Conservation (phyloP, 768 basidiomycete genomes). For the Termitomyces sp. region DNA sequence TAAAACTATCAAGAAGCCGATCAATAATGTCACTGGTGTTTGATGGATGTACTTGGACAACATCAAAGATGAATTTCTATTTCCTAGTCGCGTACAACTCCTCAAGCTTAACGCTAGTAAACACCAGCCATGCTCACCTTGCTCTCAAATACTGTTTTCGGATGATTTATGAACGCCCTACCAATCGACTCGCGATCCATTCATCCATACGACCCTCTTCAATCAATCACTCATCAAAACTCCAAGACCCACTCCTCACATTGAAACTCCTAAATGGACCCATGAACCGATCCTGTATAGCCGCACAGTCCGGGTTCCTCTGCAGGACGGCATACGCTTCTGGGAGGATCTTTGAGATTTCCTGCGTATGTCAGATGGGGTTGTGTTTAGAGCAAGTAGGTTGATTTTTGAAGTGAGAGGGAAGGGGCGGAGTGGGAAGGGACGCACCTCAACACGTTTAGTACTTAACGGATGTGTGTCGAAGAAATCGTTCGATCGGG, state of each 20-base stretch:
- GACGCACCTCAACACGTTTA: constrained; percentile 63
- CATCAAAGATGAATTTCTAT: no score
- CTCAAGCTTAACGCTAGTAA: no score
- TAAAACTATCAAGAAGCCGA: no score
- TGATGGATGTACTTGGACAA: no score
- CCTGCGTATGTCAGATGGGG: constrained; percentile 21
- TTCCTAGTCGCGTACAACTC: no score
- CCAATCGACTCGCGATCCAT: no score
- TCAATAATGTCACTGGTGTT: no score
- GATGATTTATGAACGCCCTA: no score
- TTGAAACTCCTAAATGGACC: constrained; percentile 19
- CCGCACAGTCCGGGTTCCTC: constrained; percentile 49
- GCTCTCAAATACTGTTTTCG: no score
- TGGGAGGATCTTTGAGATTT: constrained; percentile 47
- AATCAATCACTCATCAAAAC: background rate
- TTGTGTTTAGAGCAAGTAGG: no score
- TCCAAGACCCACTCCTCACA: background rate
- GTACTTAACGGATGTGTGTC: constrained; percentile 76
- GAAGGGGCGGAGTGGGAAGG: background rate
- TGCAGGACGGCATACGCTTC: constrained; percentile 51
- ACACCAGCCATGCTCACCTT: no score
- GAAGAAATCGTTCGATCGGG: constrained; percentile 48
- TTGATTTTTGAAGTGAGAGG: background rate
- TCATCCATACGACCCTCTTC: no score
- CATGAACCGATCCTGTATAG: constrained; percentile 29